Conservation (phyloP, 371 early-diverging fungal genomes). For the Globomyces sp. region DNA sequence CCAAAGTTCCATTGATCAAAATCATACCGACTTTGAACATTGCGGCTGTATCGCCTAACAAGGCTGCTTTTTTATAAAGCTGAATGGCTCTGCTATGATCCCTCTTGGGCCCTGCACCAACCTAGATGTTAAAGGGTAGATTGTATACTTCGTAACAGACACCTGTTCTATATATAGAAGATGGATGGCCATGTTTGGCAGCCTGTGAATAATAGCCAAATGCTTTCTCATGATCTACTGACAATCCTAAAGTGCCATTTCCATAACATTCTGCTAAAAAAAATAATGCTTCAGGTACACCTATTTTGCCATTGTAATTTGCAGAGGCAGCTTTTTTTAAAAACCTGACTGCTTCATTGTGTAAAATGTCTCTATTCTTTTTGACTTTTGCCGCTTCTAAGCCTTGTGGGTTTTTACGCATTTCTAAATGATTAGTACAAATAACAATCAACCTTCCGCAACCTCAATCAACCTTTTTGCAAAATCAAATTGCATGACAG, state of each 20-base stretch:
- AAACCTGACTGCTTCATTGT: constrained; percentile 72
- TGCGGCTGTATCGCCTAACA: constrained; percentile 87
- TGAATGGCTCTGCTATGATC: constrained; percentile 83
- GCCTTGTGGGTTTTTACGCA: constrained; percentile 13
- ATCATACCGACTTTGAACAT: constrained; percentile 95
- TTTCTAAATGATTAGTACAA: not conserved
- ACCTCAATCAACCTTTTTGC: constrained; percentile 51
- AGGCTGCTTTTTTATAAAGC: constrained; percentile 92
- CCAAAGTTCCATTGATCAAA: constrained; percentile 75
- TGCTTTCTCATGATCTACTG: constrained; percentile 84
- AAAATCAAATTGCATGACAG: constrained; percentile 72
- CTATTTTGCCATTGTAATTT: constrained; percentile 27
- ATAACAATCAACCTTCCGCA: constrained; percentile 27
- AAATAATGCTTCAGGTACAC: constrained; percentile 84
- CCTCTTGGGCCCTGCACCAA: constrained; percentile 88
- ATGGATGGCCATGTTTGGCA: constrained; percentile 88
- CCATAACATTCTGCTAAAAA: constrained; percentile 87
- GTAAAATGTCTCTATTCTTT: constrained; percentile 63
- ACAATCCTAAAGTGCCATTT: constrained; percentile 63
- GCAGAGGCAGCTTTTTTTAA: constrained; percentile 56
- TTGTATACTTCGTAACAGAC: constrained; percentile 81
- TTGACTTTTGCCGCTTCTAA: constrained; percentile 55
- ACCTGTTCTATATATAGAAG: constrained; percentile 89
- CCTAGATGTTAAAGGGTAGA: too few species aligned
- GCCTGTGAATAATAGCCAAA: constrained; percentile 89